phyloP scores from a whole-genome alignment of 2,329 filamentous ascomycete genomes.

The Phyllosticta paracitricarpa region DNA sequence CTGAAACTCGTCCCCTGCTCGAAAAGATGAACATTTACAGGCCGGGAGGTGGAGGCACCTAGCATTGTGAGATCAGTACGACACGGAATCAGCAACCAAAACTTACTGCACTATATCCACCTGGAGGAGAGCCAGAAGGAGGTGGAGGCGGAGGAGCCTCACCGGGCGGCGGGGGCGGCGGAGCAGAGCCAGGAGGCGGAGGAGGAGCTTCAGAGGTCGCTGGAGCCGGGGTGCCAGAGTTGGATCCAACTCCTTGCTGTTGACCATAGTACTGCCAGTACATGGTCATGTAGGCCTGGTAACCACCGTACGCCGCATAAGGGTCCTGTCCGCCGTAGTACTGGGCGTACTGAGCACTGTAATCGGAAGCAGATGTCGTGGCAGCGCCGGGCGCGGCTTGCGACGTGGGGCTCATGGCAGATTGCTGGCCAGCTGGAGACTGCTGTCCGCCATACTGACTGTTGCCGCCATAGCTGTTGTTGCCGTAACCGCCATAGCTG shows the following conservation, averaged over 20 bases:
- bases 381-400: conserved; percentile 31
- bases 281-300: conserved; percentile 23
- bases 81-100: neutral
- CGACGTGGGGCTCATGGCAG: conserved; percentile 20
- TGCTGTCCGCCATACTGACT: conserved; percentile 25
- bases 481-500: conserved; percentile 14
- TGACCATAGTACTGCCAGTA: conserved; percentile 23
- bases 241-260: conserved; percentile 17
- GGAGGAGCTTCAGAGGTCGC: conserved; percentile 21
- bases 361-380: conserved; percentile 43
- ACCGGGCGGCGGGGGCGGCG: conserved; percentile 19
- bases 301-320: conserved; percentile 85
- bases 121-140: conserved; percentile 8
- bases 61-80: neutral
- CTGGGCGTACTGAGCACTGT: conserved; percentile 72
- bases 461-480: conserved; percentile 16
- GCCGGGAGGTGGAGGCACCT: conserved; percentile 25
- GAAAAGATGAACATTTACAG: conserved; percentile 17
- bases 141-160: conserved; percentile 23
- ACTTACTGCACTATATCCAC: conserved; percentile 25
- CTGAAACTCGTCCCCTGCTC: neutral
- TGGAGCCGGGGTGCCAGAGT: conserved; percentile 17
- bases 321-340: conserved; percentile 71
- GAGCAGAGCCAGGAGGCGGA: conserved; percentile 16
- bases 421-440: conserved; percentile 23